Base-by-base conservation (phyloP, 805 yeast genomes). In the Metschnikowia shivogae region DNA sequence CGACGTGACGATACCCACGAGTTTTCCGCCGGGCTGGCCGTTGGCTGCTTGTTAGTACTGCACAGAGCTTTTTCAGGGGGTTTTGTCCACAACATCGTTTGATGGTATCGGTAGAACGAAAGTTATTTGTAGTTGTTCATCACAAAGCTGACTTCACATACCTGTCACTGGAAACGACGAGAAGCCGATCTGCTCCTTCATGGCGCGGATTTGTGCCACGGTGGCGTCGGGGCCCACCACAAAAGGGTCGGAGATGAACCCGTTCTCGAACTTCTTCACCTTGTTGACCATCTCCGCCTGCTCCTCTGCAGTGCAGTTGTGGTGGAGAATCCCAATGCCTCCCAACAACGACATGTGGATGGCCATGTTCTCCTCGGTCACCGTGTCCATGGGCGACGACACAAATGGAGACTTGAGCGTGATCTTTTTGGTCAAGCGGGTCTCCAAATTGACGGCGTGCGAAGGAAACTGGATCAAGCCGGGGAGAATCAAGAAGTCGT, bases 81-180 rank as follows among this genome's bases (percentile, higher is more conserved):
- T 61, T 67, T 58, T 84, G 58, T 89, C 97, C 95, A 71, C 97
- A 89, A 80, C 95, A 86, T 89, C 93, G 95, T 85, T 83, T 82
- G 93, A 86, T 85, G 95, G 61, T 66, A 70, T 84, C 97, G 96
- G 98, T 84, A 92, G 99, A 92, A 92, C 98, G 99, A 92, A 92
- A 92, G 98, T 92, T 89, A 87, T 76, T 67, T 64, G 66, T 51
- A 57, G 42, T 61, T 63, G 62, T 76, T 82, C 86, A 81, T 82
- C 87, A 81, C 14, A 43, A 48, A 52, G 40, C 36, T 48, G 51
- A 37, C 26, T 36, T 49, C 52, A 89, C 99, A 77, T 87, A 93
- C 98, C 97, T 71, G 99, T 93, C 67, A 93, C 96, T 57, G 99
- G 99, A 86, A 89, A 93, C 46, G 97, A 95, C 56, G 97, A 89